A percentile compares a stretch with the other conserved stretches of the same genome.
Evolutionary conservation across 805 yeast genomes (phyloP).

Genomic region (Schizosaccharomyces osmophilus): DNA sequence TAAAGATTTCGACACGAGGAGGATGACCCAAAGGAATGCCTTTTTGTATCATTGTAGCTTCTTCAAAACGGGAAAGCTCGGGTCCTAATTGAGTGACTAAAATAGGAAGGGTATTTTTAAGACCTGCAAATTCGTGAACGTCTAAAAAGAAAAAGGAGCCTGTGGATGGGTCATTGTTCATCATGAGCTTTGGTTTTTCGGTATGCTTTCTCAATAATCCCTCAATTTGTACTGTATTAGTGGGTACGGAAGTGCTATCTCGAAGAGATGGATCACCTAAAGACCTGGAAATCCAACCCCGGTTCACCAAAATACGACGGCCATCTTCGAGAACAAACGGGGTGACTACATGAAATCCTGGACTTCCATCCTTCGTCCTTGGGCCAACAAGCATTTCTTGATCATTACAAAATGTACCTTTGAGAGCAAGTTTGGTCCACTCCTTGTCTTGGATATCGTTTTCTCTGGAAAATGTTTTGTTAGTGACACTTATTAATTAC

Average conservation of each 20-base stretch:
- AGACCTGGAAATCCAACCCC: slow-evolving; percentile 77
- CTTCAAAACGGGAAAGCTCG: slow-evolving; percentile 7
- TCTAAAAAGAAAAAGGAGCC: slow-evolving; percentile 61
- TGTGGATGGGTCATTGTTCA: slow-evolving; percentile 39
- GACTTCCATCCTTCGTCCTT: slow-evolving; percentile 39
- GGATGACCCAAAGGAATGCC: slow-evolving; percentile 79
- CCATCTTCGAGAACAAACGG: slow-evolving; percentile 67
- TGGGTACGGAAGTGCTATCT: slow-evolving; percentile 29
- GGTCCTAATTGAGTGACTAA: slow-evolving; percentile 31
- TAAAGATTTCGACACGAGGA: slow-evolving; percentile 60
- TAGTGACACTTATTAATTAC: neutral
- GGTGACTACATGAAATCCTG: slow-evolving; percentile 59
- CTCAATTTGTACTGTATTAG: slow-evolving; percentile 43
- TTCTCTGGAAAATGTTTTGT: slow-evolving; percentile 18
- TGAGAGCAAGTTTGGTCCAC: slow-evolving; percentile 50
- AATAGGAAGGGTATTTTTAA: slow-evolving; percentile 42
- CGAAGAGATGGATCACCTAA: slow-evolving; percentile 33
- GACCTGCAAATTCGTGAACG: slow-evolving; percentile 52
- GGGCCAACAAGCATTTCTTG: slow-evolving; percentile 89
- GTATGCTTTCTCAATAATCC: slow-evolving; percentile 43
- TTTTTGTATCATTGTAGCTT: slow-evolving; percentile 35
- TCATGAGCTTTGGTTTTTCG: slow-evolving; percentile 28
- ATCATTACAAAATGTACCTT: slow-evolving; percentile 58
- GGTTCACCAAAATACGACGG: slow-evolving; percentile 51
- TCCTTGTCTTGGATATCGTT: slow-evolving; percentile 51